Evolutionary conservation across 2,329 filamentous ascomycete species (phyloP).

Genomic region (Teratosphaeria destructans): DNA sequence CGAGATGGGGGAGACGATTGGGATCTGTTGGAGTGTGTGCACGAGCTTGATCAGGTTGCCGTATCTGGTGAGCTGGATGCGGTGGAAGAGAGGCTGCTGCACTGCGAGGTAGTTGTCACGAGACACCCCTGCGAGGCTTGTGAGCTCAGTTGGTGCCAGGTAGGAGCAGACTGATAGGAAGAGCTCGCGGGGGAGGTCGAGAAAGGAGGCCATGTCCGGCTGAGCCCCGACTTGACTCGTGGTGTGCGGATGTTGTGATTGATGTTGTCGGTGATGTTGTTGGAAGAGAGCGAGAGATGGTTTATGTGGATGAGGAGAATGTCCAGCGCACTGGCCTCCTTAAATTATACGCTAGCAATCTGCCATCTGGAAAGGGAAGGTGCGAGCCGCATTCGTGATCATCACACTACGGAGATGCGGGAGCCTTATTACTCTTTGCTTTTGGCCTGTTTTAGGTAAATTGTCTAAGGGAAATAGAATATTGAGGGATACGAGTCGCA

Average conservation of each 20-base stretch:
- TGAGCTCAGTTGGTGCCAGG: slow-evolving; percentile 8
- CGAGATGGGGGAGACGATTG: slow-evolving; percentile 11
- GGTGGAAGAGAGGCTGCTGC: slow-evolving; percentile 11
- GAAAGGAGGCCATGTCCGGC: slow-evolving; percentile 4
- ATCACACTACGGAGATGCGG: not conserved
- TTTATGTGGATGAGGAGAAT: not conserved
- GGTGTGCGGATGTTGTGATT: not conserved
- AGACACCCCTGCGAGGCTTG: slow-evolving; percentile 6
- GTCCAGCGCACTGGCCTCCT: not conserved
- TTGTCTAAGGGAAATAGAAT: too few relatives aligned
- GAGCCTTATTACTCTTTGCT: not conserved
- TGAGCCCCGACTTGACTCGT: not conserved
- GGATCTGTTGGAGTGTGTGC: slow-evolving; percentile 5
- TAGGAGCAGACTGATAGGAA: slow-evolving; percentile 12
- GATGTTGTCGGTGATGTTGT: not conserved
- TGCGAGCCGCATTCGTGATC: not conserved
- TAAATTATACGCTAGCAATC: not conserved
- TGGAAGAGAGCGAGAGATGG: not conserved
- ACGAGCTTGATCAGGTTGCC: slow-evolving; percentile 9
- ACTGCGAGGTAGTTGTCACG: slow-evolving; percentile 14
- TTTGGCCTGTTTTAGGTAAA: too few relatives aligned
- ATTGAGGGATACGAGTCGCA: too few relatives aligned
- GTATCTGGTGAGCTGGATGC: slow-evolving; percentile 7
- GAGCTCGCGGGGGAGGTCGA: slow-evolving; percentile 15
- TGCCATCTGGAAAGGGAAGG: not conserved